Conservation (phyloP, 768 basidiomycete genomes). For the Suillus brevipes region DNA sequence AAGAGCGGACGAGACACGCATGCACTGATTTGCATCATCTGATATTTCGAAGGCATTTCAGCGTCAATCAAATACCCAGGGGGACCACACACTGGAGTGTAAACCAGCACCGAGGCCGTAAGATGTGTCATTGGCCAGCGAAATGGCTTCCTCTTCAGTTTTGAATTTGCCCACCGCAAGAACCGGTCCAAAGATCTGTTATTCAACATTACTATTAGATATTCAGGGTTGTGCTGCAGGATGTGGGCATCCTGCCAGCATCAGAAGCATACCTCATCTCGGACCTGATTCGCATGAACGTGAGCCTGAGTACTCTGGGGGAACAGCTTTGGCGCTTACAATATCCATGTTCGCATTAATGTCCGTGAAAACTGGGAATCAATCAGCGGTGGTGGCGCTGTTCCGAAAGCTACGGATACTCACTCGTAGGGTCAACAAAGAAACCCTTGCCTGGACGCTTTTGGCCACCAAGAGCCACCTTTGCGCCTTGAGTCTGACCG, state of each 20-base stretch:
- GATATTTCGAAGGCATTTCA: conserved; percentile 10
- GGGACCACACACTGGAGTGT: conserved; percentile 66
- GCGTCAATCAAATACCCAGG: background rate
- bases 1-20: conserved; percentile 81
- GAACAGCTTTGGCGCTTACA: conserved; percentile 43
- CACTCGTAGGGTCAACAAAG: conserved; percentile 88
- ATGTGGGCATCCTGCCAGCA: conserved; percentile 5
- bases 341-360: conserved; percentile 83
- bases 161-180: conserved; percentile 80
- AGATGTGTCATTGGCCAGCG: conserved; percentile 80
- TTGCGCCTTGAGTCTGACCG: conserved; percentile 84
- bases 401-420: conserved; percentile 30
- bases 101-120: conserved; percentile 93
- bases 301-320: conserved; percentile 4
- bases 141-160: conserved; percentile 84
- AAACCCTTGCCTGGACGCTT: conserved; percentile 78
- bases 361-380: conserved; percentile 71
- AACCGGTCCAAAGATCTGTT: conserved; percentile 93
- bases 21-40: conserved; percentile 86
- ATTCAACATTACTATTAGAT: conserved; percentile 11
- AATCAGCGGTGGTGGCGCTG: conserved; percentile 5
- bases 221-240: conserved; percentile 10
- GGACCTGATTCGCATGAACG: conserved; percentile 33
- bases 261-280: conserved; percentile 29
- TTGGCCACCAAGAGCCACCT: conserved; percentile 73